A percentile compares a stretch with the other conserved stretches of the same genome.
Evolutionary conservation across 306 rosid genomes (phyloP).

Genomic region (Gastrolobium bilobum): DNA sequence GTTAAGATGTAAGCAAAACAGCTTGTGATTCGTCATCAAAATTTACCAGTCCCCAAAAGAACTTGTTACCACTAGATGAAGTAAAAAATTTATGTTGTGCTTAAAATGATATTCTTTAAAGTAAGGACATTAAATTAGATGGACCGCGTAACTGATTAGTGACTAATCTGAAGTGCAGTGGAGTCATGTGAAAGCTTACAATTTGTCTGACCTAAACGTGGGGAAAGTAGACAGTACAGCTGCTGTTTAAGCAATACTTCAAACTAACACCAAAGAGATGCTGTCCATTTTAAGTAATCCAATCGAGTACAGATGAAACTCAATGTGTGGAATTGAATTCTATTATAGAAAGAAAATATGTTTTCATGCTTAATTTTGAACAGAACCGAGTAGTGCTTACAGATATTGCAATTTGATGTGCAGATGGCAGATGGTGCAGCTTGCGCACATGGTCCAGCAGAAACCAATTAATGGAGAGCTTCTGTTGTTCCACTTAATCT

Average conservation of each 20-base stretch:
- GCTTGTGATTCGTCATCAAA: neutral
- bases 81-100: neutral
- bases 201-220: slow-evolving; percentile 9
- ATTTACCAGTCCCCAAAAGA: neutral
- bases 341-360: neutral
- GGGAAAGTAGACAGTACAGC: neutral
- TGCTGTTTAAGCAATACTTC: neutral
- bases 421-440: slow-evolving; percentile 11
- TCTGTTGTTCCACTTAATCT: slow-evolving; percentile 29
- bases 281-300: neutral
- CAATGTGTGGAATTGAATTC: neutral
- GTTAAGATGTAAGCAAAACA: neutral
- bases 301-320: neutral
- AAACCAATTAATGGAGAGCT: slow-evolving; percentile 15
- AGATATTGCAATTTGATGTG: slow-evolving; percentile 25
- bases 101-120: neutral
- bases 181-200: slow-evolving; percentile 22
- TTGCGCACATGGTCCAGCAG: slow-evolving; percentile 29
- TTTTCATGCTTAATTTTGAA: neutral
- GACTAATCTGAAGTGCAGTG: neutral
- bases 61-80: neutral
- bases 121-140: neutral
- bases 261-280: neutral
- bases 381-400: slow-evolving; percentile 2
- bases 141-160: neutral